Percentiles rank a stretch among this genome's conserved stretches.
phyloP scores from a whole-genome alignment of 176 grass and related monocot genomes.

The Bothriochloa decipiens region DNA sequence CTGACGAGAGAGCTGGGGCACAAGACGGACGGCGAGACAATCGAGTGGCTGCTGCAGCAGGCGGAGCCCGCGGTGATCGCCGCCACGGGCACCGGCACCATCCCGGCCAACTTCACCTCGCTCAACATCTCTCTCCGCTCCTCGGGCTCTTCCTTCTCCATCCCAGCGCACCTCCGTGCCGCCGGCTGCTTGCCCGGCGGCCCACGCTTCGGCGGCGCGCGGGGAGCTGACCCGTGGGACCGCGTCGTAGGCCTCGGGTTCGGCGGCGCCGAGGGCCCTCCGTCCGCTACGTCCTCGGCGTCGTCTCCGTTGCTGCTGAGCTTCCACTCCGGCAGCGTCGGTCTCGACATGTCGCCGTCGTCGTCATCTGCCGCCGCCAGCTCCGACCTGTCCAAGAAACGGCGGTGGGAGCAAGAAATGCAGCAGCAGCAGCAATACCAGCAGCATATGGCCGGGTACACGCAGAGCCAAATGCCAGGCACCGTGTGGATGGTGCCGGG shows the following conservation, averaged over 20 bases:
- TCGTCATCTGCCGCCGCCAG: conserved; percentile 44
- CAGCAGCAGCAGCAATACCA: conserved; percentile 64
- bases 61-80: conserved; percentile 93
- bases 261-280: conserved; percentile 51
- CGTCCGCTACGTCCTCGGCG: conserved; percentile 59
- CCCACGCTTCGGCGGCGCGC: conserved; percentile 15
- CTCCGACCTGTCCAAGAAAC: conserved; percentile 58
- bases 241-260: conserved; percentile 66
- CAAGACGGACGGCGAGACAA: conserved; percentile 97
- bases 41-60: conserved; percentile 98
- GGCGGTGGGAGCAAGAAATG: conserved; percentile 75
- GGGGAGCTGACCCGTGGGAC: conserved; percentile 56
- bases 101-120: conserved; percentile 97
- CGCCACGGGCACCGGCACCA: conserved; percentile 90
- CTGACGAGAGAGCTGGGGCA: conserved; percentile 90
- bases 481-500: conserved; percentile 89
- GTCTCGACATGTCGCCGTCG: conserved; percentile 63
- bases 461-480: conserved; percentile 76
- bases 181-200: conserved; percentile 30
- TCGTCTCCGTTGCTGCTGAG: conserved; percentile 69
- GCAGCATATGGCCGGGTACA: conserved; percentile 90
- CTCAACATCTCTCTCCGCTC: conserved; percentile 96
- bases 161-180: conserved; percentile 59
- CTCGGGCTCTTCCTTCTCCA: conserved; percentile 70
- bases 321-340: conserved; percentile 80